Percentiles rank a stretch among this genome's conserved stretches.
Evolutionary conservation across 495 filamentous ascomycete species (phyloP).

Genomic region (Bombardia bombarda): DNA sequence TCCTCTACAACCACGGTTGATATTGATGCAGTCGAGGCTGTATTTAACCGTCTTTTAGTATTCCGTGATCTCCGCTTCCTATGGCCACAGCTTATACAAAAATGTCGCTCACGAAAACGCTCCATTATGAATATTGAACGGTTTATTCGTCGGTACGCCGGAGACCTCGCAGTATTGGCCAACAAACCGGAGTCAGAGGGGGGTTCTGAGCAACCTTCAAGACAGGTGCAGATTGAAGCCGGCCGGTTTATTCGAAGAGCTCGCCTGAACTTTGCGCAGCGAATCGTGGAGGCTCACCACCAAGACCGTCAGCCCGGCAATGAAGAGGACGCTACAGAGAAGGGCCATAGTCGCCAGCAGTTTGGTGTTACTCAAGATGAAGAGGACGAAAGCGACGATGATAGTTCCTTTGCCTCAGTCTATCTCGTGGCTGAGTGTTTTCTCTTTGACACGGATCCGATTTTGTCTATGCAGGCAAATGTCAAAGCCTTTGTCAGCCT

Average conservation of each 20-base stretch:
- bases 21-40: background rate
- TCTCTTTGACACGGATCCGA: conserved; percentile 4
- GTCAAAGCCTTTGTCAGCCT: conserved; percentile 4
- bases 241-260: conserved; percentile 1
- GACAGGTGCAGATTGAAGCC: background rate
- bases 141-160: background rate
- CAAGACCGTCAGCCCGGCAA: too few relatives aligned
- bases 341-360: too few relatives aligned
- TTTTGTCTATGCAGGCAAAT: conserved; percentile 4
- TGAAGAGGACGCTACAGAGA: too few relatives aligned
- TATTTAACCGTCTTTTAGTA: background rate
- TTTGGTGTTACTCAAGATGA: background rate
- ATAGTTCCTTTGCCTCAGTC: background rate
- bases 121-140: background rate
- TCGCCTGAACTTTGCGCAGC: conserved; percentile 1
- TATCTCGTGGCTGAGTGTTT: background rate
- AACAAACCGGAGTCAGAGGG: background rate
- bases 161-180: background rate
- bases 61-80: background rate
- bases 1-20: background rate
- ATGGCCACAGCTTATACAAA: background rate
- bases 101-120: background rate
- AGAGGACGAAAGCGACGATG: background rate
- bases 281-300: conserved; percentile 4
- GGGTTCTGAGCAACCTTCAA: background rate